A percentile compares a stretch with the other conserved stretches of the same genome.
Evolutionary conservation across 75 land plant species (phyloP).

Genomic region (Picea sitchensis): DNA sequence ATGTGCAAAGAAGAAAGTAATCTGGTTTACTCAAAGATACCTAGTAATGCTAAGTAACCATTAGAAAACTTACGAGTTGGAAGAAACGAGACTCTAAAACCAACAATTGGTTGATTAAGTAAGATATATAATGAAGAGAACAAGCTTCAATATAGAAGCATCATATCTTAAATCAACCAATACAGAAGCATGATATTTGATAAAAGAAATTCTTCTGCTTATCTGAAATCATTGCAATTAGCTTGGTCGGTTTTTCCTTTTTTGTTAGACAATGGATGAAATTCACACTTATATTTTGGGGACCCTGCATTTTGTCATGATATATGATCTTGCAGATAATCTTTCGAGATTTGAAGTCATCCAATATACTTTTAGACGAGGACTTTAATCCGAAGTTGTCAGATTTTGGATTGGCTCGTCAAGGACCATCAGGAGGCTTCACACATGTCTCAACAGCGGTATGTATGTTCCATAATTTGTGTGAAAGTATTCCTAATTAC

Average conservation of each 20-base stretch:
- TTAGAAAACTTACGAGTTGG: background rate
- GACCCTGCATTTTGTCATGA: background rate
- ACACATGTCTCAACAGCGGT: constrained; percentile 77
- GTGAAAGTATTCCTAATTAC: background rate
- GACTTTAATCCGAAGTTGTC: constrained; percentile 71
- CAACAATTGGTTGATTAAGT: no score
- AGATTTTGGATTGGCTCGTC: constrained; percentile 74
- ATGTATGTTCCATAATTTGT: constrained; percentile 8
- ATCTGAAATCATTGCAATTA: background rate
- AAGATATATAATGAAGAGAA: background rate
- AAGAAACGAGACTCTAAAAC: background rate
- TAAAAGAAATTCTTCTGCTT: background rate
- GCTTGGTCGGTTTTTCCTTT: background rate
- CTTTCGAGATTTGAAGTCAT: constrained; percentile 74
- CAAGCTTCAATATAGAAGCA: background rate
- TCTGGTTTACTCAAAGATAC: background rate
- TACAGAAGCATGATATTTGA: background rate
- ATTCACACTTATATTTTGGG: background rate
- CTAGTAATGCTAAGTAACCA: background rate
- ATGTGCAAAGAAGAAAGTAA: background rate
- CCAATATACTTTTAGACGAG: constrained; percentile 66
- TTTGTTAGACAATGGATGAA: background rate
- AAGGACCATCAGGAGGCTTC: constrained; percentile 56
- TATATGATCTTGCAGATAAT: constrained; percentile 50
- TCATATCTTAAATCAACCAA: background rate